Conservation (phyloP, 1,139 yeast species). For the Yamadazyma atmosphaerica region DNA sequence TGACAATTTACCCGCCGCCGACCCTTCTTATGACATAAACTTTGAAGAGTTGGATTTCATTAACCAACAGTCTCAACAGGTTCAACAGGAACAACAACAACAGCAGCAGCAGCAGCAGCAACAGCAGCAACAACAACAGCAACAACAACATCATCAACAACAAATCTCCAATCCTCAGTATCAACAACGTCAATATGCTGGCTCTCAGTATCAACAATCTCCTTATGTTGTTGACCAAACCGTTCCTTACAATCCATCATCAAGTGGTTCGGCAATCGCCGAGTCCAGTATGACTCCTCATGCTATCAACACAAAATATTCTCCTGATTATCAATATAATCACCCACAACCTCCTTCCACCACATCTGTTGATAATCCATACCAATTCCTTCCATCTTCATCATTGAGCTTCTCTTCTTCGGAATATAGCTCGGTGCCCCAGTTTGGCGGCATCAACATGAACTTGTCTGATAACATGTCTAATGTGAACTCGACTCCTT, state of each 20-base stretch:
- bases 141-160: not conserved
- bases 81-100: not conserved
- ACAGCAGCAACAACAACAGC: slow-evolving; percentile 1
- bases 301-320: not conserved
- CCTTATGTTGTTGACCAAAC: not conserved
- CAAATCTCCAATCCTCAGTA: too few species aligned
- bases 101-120: not conserved
- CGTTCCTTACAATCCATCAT: not conserved
- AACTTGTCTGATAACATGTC: slow-evolving; percentile 12
- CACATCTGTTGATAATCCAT: slow-evolving; percentile 2
- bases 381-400: slow-evolving; percentile 1
- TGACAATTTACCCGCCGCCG: slow-evolving; percentile 1
- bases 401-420: not conserved
- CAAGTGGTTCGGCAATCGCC: not conserved
- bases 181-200: too few species aligned
- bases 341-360: slow-evolving; percentile 1
- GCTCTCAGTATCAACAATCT: not conserved
- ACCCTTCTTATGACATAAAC: slow-evolving; percentile 7
- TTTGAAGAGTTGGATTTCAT: slow-evolving; percentile 9
- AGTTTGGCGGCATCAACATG: not conserved
- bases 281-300: slow-evolving; percentile 1
- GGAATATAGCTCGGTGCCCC: not conserved
- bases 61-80: slow-evolving; percentile 3
- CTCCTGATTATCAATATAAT: slow-evolving; percentile 1
- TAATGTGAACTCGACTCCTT: slow-evolving; percentile 12